phyloP scores from a whole-genome alignment of 306 rosid species.

The Clitoria ternatea region DNA sequence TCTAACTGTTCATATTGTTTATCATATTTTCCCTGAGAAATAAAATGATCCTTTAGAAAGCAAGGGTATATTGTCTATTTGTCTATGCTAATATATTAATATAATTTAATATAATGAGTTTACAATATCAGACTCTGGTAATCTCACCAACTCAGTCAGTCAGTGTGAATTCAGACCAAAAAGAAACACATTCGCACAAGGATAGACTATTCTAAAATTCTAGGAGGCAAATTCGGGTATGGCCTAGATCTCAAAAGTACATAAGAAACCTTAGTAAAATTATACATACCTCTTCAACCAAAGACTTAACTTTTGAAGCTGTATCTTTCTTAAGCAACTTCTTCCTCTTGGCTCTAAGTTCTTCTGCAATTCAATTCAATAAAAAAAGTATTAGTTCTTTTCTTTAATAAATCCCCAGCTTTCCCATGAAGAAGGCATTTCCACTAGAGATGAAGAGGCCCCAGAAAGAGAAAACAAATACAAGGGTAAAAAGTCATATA shows the following conservation, averaged over 20 bases:
- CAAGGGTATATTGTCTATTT: too few relatives aligned
- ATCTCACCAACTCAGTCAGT: too few relatives aligned
- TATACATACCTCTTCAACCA: slow-evolving; percentile 87
- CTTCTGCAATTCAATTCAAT: slow-evolving; percentile 65
- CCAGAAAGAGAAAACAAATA: neutral
- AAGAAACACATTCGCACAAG: neutral
- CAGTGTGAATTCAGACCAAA: too few relatives aligned
- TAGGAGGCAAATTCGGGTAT: neutral
- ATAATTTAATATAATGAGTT: too few relatives aligned
- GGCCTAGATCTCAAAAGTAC: neutral
- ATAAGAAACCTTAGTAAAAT: slow-evolving; percentile 14
- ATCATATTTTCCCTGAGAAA: too few relatives aligned
- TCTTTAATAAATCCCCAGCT: slow-evolving; percentile 10
- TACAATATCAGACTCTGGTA: too few relatives aligned
- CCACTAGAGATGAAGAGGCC: neutral
- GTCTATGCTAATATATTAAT: too few relatives aligned
- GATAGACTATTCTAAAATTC: slow-evolving; percentile 14
- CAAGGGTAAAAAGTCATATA: neutral
- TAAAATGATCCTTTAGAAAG: too few relatives aligned
- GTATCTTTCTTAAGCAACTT: slow-evolving; percentile 92
- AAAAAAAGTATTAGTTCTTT: slow-evolving; percentile 25
- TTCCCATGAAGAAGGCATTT: neutral
- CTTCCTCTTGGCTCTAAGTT: slow-evolving; percentile 89
- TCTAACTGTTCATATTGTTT: too few relatives aligned
- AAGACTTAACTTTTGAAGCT: slow-evolving; percentile 87